phyloP scores from a whole-genome alignment of 495 filamentous ascomycete species.

The Xeromyces bisporus region DNA sequence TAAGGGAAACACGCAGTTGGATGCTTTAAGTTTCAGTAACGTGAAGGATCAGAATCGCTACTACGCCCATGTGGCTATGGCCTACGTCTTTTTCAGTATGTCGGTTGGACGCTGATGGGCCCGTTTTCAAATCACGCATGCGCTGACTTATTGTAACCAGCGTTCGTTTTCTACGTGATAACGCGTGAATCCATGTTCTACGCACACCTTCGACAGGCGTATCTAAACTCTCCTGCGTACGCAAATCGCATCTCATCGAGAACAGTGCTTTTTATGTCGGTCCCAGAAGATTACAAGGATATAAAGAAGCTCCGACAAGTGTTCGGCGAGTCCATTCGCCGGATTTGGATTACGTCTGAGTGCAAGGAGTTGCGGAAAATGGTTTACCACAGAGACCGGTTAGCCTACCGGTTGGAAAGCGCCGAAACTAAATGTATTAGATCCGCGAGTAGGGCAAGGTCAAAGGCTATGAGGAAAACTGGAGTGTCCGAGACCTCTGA shows the following conservation, averaged over 20 bases:
- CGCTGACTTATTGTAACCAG: conserved; percentile 12
- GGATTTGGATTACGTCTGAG: conserved; percentile 45
- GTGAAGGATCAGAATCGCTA: conserved; percentile 32
- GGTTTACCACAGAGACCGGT: conserved; percentile 40
- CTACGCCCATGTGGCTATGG: conserved; percentile 44
- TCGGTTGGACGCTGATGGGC: too few species aligned
- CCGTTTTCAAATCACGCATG: too few species aligned
- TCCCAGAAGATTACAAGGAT: conserved; percentile 41
- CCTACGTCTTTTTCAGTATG: conserved; percentile 39
- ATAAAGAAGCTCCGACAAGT: conserved; percentile 38
- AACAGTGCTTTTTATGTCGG: conserved; percentile 54
- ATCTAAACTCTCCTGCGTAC: conserved; percentile 51
- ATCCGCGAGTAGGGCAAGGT: conserved; percentile 36
- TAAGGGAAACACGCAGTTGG: conserved; percentile 39
- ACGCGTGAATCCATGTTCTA: conserved; percentile 52
- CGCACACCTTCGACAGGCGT: conserved; percentile 52
- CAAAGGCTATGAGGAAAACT: conserved; percentile 25
- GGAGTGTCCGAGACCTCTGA: conserved; percentile 10
- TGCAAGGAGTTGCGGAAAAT: conserved; percentile 37
- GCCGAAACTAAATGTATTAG: conserved; percentile 50
- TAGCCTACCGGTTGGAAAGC: conserved; percentile 43
- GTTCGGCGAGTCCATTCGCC: conserved; percentile 41
- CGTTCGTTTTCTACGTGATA: conserved; percentile 49
- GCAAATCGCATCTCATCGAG: conserved; percentile 47
- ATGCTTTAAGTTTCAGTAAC: conserved; percentile 51